A percentile compares a stretch with the other conserved stretches of the same genome.
Evolutionary conservation across 176 grass and related monocot species (phyloP).

Genomic region (Rhynchospora tenuis): DNA sequence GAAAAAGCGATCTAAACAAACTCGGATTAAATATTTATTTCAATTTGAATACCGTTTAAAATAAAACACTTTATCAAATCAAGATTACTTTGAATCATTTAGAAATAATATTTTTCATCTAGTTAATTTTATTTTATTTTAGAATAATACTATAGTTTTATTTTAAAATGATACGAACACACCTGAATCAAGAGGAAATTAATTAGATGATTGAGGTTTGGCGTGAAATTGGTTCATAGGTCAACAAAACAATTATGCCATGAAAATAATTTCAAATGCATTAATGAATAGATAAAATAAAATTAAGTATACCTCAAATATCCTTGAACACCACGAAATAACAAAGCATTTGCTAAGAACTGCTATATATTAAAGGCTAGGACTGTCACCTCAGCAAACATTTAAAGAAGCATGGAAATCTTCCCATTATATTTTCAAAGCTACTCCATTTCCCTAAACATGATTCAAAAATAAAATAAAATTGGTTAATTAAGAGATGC

Average conservation of each 20-base stretch:
- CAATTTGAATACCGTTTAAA: too few species aligned
- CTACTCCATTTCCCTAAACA: not conserved
- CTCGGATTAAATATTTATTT: too few species aligned
- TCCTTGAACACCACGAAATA: not conserved
- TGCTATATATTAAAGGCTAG: not conserved
- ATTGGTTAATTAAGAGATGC: not conserved
- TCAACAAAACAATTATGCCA: not conserved
- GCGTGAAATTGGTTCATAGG: not conserved
- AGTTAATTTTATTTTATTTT: too few species aligned
- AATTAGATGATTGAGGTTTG: not conserved
- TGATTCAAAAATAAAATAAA: not conserved
- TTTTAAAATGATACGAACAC: too few species aligned
- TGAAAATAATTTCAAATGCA: not conserved
- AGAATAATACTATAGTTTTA: too few species aligned
- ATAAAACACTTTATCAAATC: too few species aligned
- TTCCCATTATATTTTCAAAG: not conserved
- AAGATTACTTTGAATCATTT: too few species aligned
- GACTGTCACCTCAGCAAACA: slow-evolving; percentile 15
- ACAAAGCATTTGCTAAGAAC: not conserved
- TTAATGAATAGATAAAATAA: not conserved
- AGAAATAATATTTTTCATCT: too few species aligned
- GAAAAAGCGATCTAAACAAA: too few species aligned
- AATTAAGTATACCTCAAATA: not conserved
- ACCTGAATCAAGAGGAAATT: not conserved
- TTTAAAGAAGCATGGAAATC: slow-evolving; percentile 9